phyloP scores from a whole-genome alignment of 129 eudicot species.

The Pulicaria dysenterica region DNA sequence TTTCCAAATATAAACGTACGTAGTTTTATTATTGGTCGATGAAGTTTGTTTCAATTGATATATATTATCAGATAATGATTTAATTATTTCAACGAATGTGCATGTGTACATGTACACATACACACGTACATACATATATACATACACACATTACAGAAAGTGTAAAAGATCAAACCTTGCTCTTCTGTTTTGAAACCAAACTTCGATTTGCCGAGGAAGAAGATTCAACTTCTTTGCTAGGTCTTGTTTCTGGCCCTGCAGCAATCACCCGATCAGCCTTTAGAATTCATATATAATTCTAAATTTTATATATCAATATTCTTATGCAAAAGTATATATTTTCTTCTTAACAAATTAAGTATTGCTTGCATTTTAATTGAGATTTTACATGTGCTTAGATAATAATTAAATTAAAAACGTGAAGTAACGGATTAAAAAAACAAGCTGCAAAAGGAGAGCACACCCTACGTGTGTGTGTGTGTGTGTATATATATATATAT shows the following conservation, averaged over 20 bases:
- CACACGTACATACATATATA: background rate
- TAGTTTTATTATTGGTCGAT: no score
- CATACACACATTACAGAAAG: background rate
- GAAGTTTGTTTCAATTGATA: no score
- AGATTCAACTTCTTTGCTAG: conserved; percentile 61
- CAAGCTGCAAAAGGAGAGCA: no score
- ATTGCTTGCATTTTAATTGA: background rate
- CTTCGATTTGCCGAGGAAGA: conserved; percentile 73
- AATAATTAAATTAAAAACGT: no score
- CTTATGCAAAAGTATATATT: background rate
- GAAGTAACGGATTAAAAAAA: no score
- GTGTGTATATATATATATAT: no score
- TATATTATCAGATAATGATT: no score
- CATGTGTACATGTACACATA: no score
- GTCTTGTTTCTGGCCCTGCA: conserved; percentile 61
- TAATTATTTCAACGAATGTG: no score
- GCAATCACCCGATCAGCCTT: conserved; percentile 14
- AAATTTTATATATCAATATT: background rate
- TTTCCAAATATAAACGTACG: no score
- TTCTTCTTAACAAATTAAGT: background rate
- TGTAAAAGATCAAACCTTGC: conserved; percentile 45
- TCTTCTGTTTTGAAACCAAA: conserved; percentile 77
- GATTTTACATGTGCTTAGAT: no score
- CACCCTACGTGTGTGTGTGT: no score
- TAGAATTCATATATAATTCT: background rate